These are phyloP conservation scores for Backusella circina DNA, from an alignment of 192 early-diverging fungal species.

Conservation along the genomic window DNA sequence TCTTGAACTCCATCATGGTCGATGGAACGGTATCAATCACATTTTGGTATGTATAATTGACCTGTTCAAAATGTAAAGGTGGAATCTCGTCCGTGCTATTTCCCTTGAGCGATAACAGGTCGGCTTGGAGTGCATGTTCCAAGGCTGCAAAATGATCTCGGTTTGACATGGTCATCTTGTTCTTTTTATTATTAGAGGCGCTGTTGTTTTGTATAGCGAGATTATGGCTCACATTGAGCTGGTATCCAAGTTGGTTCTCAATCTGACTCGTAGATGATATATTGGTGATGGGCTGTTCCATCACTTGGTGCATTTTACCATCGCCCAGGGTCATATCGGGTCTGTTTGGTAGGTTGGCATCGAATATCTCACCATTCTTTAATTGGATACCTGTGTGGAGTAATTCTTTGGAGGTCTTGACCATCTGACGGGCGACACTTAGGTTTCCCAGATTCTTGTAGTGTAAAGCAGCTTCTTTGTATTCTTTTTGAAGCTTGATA, in stretches of 20 bases:
- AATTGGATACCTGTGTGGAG: conserved; percentile 37
- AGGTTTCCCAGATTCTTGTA: conserved; percentile 51
- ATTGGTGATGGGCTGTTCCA: background rate
- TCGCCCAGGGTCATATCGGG: conserved; percentile 29
- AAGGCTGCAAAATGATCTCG: conserved; percentile 46
- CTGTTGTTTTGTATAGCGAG: conserved; percentile 26
- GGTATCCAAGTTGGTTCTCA: conserved; percentile 25
- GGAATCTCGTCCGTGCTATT: conserved; percentile 29
- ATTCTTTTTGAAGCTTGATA: conserved; percentile 43
- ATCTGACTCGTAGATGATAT: conserved; percentile 10
- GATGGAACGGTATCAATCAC: conserved; percentile 45
- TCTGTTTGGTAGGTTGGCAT: conserved; percentile 10
- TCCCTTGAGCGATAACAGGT: conserved; percentile 47
- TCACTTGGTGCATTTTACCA: conserved; percentile 17
- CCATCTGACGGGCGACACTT: conserved; percentile 44
- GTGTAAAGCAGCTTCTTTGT: conserved; percentile 54
- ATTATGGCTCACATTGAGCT: conserved; percentile 32
- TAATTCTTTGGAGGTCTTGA: conserved; percentile 43
- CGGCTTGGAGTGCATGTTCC: conserved; percentile 54
- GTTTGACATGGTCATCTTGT: background rate
- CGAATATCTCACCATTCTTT: conserved; percentile 22
- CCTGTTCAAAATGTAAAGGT: conserved; percentile 57
- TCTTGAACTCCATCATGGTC: conserved; percentile 64
- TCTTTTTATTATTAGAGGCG: conserved; percentile 10
- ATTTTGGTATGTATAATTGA: conserved; percentile 48